Percentiles rank a stretch among this genome's conserved stretches.
Evolutionary conservation across 805 yeast genomes (phyloP).

Genomic region (Yamadazyma insecticola): DNA sequence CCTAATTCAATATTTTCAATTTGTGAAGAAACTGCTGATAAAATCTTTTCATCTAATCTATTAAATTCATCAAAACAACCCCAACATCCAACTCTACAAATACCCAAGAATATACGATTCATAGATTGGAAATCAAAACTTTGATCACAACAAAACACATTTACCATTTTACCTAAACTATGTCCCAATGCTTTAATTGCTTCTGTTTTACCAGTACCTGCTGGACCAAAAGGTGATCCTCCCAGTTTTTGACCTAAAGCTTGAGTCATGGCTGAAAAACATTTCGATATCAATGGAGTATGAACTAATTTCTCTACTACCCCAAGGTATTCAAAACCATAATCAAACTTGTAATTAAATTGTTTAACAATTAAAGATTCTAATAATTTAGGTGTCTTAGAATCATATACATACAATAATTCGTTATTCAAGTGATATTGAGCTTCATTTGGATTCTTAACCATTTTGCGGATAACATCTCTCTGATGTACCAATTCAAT

Average conservation of each 20-base stretch:
- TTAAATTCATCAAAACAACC: slow-evolving; percentile 96
- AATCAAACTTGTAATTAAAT: slow-evolving; percentile 45
- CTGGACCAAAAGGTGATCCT: slow-evolving; percentile 93
- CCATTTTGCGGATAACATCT: slow-evolving; percentile 25
- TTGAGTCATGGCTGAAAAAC: slow-evolving; percentile 66
- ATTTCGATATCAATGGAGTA: slow-evolving; percentile 65
- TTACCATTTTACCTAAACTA: slow-evolving; percentile 71
- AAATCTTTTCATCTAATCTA: slow-evolving; percentile 60
- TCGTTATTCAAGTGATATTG: slow-evolving; percentile 4
- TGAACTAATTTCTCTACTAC: slow-evolving; percentile 66
- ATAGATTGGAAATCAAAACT: slow-evolving; percentile 77
- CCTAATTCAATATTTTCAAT: slow-evolving; percentile 67
- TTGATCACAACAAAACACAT: slow-evolving; percentile 91
- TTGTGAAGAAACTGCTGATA: slow-evolving; percentile 83
- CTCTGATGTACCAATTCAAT: slow-evolving; percentile 63
- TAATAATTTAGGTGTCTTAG: slow-evolving; percentile 17
- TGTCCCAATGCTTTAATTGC: slow-evolving; percentile 80
- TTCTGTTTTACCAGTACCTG: slow-evolving; percentile 97
- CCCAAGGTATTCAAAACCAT: slow-evolving; percentile 85
- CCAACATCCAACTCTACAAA: slow-evolving; percentile 85
- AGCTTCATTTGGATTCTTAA: slow-evolving; percentile 6
- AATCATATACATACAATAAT: slow-evolving; percentile 5
- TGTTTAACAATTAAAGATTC: slow-evolving; percentile 45
- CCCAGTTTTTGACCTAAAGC: slow-evolving; percentile 73
- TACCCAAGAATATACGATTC: slow-evolving; percentile 70